A percentile compares a stretch with the other conserved stretches of the same genome.
Conservation (phyloP, 345 rosid genomes). For the Populus ilicifolia region DNA sequence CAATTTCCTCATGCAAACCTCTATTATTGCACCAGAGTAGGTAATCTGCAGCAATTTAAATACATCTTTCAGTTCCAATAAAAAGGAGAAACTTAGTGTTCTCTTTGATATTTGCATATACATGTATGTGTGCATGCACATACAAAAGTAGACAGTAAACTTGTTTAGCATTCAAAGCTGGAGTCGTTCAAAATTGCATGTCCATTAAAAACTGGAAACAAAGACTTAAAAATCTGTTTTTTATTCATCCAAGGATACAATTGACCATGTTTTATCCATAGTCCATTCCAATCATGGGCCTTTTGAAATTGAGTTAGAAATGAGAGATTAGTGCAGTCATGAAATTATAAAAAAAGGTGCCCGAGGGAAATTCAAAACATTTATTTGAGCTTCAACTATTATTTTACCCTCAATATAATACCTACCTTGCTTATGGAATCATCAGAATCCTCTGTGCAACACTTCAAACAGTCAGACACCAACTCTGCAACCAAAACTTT, state of each 20-base stretch:
- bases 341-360: background rate
- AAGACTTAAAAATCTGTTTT: background rate
- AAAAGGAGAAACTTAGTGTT: background rate
- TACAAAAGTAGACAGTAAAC: background rate
- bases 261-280: background rate
- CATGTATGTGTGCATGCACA: background rate
- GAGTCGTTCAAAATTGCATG: background rate
- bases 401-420: background rate
- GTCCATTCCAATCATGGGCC: background rate
- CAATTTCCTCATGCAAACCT: conserved; percentile 92
- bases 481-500: conserved; percentile 56
- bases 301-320: background rate
- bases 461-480: conserved; percentile 86
- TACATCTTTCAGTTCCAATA: background rate
- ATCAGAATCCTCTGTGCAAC: conserved; percentile 93
- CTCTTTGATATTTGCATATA: background rate
- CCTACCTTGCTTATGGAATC: conserved; percentile 83
- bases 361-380: background rate
- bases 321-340: background rate
- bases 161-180: background rate
- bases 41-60: conserved; percentile 48
- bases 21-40: conserved; percentile 72
- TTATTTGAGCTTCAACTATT: background rate
- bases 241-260: background rate
- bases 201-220: background rate